Evolutionary conservation across 805 yeast species (phyloP), one percentile per base, ranked within the genome.

Genomic region (Candida easanensis): DNA sequence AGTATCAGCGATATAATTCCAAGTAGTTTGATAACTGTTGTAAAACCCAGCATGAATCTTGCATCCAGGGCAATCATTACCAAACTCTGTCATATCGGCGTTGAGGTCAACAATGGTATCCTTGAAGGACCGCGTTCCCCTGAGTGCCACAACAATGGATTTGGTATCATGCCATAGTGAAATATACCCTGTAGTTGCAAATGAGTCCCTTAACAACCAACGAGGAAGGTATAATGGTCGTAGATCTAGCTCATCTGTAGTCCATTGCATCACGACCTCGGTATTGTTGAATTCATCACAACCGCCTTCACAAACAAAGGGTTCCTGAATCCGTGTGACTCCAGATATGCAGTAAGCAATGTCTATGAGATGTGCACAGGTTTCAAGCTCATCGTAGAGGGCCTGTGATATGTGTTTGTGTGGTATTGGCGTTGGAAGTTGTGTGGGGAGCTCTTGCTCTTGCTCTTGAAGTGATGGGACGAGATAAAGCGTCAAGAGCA

Each of bases 81-180:
- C 42, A 22, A 48, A 48, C 16, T 36, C 39, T 2, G 45, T 39
- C 61, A 57, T 57, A 26, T 58, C 63, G 1, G 59, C 48, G 26
- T 48, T 46, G 15, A 58, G 32, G 39, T 58, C 61, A 16, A 57
- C 45, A 3, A 58, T 33, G 1, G 58, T 38, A 25, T 58, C 63
- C 25, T 56, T 57, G 33, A 58, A 54, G 3, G 60, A 53, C 19
- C 61, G 34, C 0, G 63, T 58, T 1, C 63, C 63, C 25, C 63
- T 30, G 1, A 58, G 27, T 1, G 41, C 53, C 3, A 57, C 22
- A 2, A 48, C 26, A 6, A 58, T 34, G 2, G 44, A 21, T 13
- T 39, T 35, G 16, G 36, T 22, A 13, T 41, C 39, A 15, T 51
- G 51, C 37, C 45, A 38, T 1, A 56, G 17, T 0, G 61, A 58